phyloP scores from a whole-genome alignment of 768 basidiomycete species.

The Podaxis mareebaensis region DNA sequence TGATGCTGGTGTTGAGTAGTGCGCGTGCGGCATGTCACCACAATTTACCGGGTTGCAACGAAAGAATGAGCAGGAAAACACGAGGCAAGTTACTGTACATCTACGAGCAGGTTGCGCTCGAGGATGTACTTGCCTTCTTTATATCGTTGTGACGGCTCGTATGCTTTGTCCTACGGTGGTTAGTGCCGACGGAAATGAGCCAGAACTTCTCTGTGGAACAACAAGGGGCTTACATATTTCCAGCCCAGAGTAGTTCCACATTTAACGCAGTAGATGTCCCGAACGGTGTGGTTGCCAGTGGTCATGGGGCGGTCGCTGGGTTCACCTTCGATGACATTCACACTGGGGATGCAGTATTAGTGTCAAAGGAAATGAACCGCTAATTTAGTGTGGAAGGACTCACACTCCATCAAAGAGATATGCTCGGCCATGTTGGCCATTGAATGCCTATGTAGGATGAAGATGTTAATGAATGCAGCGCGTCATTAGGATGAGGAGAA shows the following conservation, averaged over 20 bases:
- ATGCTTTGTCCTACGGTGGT: slow-evolving; percentile 80
- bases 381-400: slow-evolving; percentile 32
- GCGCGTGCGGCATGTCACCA: background rate
- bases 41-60: background rate
- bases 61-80: slow-evolving; percentile 1
- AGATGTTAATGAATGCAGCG: slow-evolving; percentile 15
- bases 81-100: slow-evolving; percentile 62
- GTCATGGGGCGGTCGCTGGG: slow-evolving; percentile 95
- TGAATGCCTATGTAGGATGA: slow-evolving; percentile 74
- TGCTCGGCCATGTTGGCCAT: slow-evolving; percentile 93
- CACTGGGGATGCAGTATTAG: slow-evolving; percentile 45
- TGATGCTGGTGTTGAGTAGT: slow-evolving; percentile 5
- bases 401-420: slow-evolving; percentile 95
- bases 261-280: slow-evolving; percentile 93
- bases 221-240: slow-evolving; percentile 83
- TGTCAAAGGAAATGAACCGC: slow-evolving; percentile 7
- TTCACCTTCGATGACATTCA: slow-evolving; percentile 89
- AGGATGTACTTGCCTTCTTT: slow-evolving; percentile 99
- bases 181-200: slow-evolving; percentile 16
- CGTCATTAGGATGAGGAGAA: background rate
- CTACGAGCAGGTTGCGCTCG: slow-evolving; percentile 86
- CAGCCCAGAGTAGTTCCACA: slow-evolving; percentile 88
- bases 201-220: background rate
- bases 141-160: slow-evolving; percentile 89
- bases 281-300: slow-evolving; percentile 93